A percentile compares a stretch with the other conserved stretches of the same genome.
These are phyloP conservation scores for Heimioporus sp. DNA, from an alignment of 768 basidiomycete genomes.

Conservation along the genomic window DNA sequence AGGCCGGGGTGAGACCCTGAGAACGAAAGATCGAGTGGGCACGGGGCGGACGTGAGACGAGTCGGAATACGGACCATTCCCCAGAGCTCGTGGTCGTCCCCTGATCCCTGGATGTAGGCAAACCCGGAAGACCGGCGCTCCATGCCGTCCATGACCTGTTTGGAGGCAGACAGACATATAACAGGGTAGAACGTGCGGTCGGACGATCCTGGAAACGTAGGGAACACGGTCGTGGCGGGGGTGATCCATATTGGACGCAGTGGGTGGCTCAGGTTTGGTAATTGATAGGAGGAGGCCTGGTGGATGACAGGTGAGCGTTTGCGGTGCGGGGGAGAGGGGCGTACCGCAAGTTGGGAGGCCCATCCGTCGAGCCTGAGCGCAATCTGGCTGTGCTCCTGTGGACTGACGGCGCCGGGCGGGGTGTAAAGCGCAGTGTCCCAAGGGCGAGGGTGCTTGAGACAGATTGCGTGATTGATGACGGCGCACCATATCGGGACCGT, in stretches of 20 bases:
- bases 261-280: slow-evolving; percentile 60
- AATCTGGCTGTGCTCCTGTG: slow-evolving; percentile 82
- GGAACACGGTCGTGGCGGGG: slow-evolving; percentile 57
- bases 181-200: slow-evolving; percentile 57
- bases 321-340: not conserved
- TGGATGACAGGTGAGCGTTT: not conserved
- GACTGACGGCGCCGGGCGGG: slow-evolving; percentile 63
- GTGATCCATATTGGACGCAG: slow-evolving; percentile 90
- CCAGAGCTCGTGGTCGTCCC: slow-evolving; percentile 95
- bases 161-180: slow-evolving; percentile 85
- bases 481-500: slow-evolving; percentile 95
- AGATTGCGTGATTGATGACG: slow-evolving; percentile 71
- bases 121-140: slow-evolving; percentile 69
- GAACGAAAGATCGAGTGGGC: not conserved
- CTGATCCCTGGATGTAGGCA: slow-evolving; percentile 89
- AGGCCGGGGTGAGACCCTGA: slow-evolving; percentile 70
- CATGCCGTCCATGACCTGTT: slow-evolving; percentile 55
- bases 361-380: slow-evolving; percentile 60
- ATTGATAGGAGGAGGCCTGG: slow-evolving; percentile 68
- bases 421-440: slow-evolving; percentile 71
- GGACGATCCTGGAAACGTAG: slow-evolving; percentile 31
- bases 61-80: slow-evolving; percentile 50
- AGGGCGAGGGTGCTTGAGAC: slow-evolving; percentile 9
- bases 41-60: not conserved
- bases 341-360: slow-evolving; percentile 67